These are phyloP conservation scores for Hypoxylon intermedium DNA, from an alignment of 495 filamentous ascomycete species.

Conservation along the genomic window DNA sequence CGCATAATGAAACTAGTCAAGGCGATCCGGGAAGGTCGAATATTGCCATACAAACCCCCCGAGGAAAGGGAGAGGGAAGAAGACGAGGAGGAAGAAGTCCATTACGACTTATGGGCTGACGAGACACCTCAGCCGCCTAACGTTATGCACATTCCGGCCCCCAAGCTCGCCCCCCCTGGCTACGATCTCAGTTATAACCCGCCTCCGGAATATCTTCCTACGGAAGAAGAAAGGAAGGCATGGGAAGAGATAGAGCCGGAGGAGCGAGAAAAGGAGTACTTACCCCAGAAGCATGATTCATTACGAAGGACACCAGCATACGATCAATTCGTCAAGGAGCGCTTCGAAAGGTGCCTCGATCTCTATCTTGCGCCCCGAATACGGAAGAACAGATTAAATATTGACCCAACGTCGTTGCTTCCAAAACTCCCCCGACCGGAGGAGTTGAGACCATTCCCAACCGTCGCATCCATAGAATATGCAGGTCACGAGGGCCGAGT, in stretches of 20 bases:
- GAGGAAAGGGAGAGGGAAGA: conserved; percentile 75
- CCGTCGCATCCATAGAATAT: conserved; percentile 81
- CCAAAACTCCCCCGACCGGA: conserved; percentile 95
- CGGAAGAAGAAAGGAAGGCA: conserved; percentile 79
- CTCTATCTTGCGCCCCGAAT: conserved; percentile 93
- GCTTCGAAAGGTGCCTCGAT: conserved; percentile 94
- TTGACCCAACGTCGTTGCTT: conserved; percentile 90
- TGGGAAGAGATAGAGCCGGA: conserved; percentile 91
- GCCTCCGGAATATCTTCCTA: conserved; percentile 92
- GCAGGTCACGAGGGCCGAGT: conserved; percentile 89
- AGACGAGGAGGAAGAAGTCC: conserved; percentile 67
- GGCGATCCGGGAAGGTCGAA: conserved; percentile 92
- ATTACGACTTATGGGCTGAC: conserved; percentile 94
- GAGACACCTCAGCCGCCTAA: conserved; percentile 84
- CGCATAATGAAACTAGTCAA: conserved; percentile 97
- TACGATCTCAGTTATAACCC: conserved; percentile 97
- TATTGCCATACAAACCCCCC: conserved; percentile 87
- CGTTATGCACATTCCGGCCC: conserved; percentile 94
- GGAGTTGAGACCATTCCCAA: conserved; percentile 92
- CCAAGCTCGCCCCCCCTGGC: conserved; percentile 90
- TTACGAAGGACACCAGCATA: conserved; percentile 94
- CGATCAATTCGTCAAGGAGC: conserved; percentile 87
- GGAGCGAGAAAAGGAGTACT: conserved; percentile 86
- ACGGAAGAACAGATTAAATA: conserved; percentile 91
- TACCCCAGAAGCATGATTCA: conserved; percentile 80